Evolutionary conservation across 768 basidiomycete species (phyloP), one percentile per base, ranked within the genome.

Genomic region (Suillus occidentalis): DNA sequence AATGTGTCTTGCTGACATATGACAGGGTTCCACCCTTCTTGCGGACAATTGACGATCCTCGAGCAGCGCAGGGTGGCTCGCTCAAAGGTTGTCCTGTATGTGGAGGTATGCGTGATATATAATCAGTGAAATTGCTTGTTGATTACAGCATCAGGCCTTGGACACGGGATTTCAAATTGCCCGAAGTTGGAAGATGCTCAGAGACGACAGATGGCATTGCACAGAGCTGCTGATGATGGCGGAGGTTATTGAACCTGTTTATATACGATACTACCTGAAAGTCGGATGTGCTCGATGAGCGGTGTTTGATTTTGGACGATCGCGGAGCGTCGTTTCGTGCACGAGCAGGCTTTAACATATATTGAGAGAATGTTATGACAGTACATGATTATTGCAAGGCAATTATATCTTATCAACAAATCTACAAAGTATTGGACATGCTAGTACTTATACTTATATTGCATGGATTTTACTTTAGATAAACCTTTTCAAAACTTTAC

Each of bases 181-280:
- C 97, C 97, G 22, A 99, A 99, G 77, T 81, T 97, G 67, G 96
- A 98, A 77, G 97, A 99, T 69, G 85, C 89, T 0, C 94, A 97
- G 73, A 82, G 96, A 60, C 80, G 97, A 71, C 91, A 92, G 76
- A 90, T 96, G 86, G 95, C 95, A 13, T 88, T 91, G 28, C 94
- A 97, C 72, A 81, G 94, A 50, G 84, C 84, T 57, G 80, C 81
- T 12, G 87, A 92, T 59, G 87, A 83, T 50, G 89, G 86, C 58
- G 92, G 84, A 18, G 78, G 78, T 63, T 83, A 80, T 52, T 78
- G 55, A 67, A 39, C 13, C 18, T 53, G 37, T 65, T n/a, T 50
- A 43, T 10, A 3, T 28, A 28, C 3, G 28, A 28, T 28, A 28
- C n/a, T n/a, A 28, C 5, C 34, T 34, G 6, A 34, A 34, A 34